Percentiles rank a stretch among this genome's conserved stretches.
These are phyloP conservation scores for Boechera stricta DNA, from an alignment of 345 rosid genomes.

Conservation along the genomic window DNA sequence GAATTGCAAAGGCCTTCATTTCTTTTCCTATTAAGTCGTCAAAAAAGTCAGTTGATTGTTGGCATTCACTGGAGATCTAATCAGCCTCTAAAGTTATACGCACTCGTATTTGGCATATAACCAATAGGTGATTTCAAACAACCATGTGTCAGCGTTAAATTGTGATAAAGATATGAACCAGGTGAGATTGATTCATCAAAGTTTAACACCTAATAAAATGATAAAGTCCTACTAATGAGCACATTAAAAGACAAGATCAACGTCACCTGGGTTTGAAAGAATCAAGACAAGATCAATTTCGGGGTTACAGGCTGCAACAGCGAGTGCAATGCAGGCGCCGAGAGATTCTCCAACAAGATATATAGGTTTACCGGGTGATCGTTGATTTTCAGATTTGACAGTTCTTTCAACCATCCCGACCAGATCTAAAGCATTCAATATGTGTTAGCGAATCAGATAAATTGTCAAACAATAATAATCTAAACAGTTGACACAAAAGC, in stretches of 20 bases:
- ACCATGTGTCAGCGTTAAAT: not conserved
- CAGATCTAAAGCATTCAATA: constrained; percentile 54
- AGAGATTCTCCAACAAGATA: constrained; percentile 85
- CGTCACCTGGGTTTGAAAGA: constrained; percentile 74
- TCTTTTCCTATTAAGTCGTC: not conserved
- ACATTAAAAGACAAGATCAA: not conserved
- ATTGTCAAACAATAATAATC: not conserved
- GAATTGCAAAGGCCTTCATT: not conserved
- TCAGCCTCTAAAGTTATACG: constrained; percentile 1
- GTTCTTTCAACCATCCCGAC: constrained; percentile 62
- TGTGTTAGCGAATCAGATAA: not conserved
- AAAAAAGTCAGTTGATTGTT: not conserved
- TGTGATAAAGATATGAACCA: constrained; percentile 1
- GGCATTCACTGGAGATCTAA: not conserved
- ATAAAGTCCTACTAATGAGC: not conserved
- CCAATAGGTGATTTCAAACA: constrained; percentile 20
- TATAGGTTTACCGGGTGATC: constrained; percentile 63
- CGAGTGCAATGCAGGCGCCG: constrained; percentile 79
- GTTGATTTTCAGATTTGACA: constrained; percentile 49
- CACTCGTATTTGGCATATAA: constrained; percentile 15
- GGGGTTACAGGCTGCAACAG: constrained; percentile 74
- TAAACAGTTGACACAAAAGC: not conserved
- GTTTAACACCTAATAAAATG: not conserved
- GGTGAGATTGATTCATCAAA: constrained; percentile 2
- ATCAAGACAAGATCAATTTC: constrained; percentile 66